Base-by-base conservation (phyloP, 2,329 filamentous ascomycete species). In the Xylariaceae sp. region DNA sequence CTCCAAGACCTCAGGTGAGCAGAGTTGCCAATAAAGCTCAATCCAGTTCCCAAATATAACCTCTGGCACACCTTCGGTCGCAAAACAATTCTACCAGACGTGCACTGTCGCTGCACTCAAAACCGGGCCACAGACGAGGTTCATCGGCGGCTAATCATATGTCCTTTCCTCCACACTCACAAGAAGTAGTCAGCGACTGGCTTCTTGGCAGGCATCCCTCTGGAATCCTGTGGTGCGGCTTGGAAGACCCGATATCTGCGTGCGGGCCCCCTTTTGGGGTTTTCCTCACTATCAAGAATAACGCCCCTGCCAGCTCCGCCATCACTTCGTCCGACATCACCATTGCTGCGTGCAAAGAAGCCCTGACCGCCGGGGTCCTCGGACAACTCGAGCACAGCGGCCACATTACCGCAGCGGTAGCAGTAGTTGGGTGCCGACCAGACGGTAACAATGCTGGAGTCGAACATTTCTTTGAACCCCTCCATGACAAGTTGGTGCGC, bases 401-500 rank as follows among this genome's bases (percentile, higher is more conserved):
- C 95, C 11, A 99, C 93, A 69, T 98, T 98, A 52, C 93, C 93
- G 70, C 93, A 97, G 62, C 92, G 87, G 77, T 97, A 97, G 78
- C 93, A 97, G 79, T 97, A 97, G 74, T 97, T 97, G 1, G 93
- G 93, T 8, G 93, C 93, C 0, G 91, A 96, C 94, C 95, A 99
- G n/a, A 99, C 95, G 0, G 95, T 99, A 37, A 98, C 95, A 63
- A 99, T 97, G 44, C 88, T 91, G 12, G 87, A 89, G 71, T 96
- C 92, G 70, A 98, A 99, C 93, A 98, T 98, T 74, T 98, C 95
- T 77, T 98, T 98, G 76, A 97, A 99, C 0, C 95, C 95, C 74
- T 99, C 95, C 95, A 98, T 99, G 63, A 99, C 95, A 19, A 99
- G 86, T 74, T 99, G 95, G 72, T 99, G 95, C 1, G 95, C 95